Evolutionary conservation across 208 protist species (phyloP), one percentile per base, ranked within the genome.

Genomic region (Acanthamoeba culbertsoni): DNA sequence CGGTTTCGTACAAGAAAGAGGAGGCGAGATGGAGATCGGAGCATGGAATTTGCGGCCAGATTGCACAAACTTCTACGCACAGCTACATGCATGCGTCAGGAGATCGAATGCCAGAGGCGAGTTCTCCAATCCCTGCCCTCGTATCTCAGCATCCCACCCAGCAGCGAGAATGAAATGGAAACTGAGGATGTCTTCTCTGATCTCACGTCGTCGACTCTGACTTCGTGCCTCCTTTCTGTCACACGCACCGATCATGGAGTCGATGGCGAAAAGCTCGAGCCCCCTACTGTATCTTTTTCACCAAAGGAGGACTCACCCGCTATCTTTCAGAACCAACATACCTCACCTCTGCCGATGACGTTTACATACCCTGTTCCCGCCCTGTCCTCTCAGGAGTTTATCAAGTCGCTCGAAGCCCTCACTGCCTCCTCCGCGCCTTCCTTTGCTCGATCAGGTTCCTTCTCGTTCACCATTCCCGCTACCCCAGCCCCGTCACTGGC

Each of bases 381-480:
- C 23, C 71, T 82, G 23, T 82, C 71, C 23, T 82, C 71, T 8
- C 40, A 82, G 40, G 71, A 82, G 7, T 82, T 82, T n/a, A 82
- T 82, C 71, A 82, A 82, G 40, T 82, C 71, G 6, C 43, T 82
- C 35, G 71, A 82, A 28, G 71, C 71, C 14, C 71, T 82, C 18
- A 82, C 71, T 1, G 16, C 71, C 71, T 46, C 71, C 71, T 26
- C 71, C 1, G 26, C 42, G 68, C 71, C 40, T 6, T 45, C 68
- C 40, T 45, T 42, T 28, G 16, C 14, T 12, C 40, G n/a, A 6
- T 8, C 37, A 35, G 40, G 71, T 14, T 43, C 71, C 8, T 42
- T 82, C 71, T 82, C 71, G n/a, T 82, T 53, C 71, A 82, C 71
- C 71, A 82, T 82, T 0, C 71, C 71, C n/a, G 26, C 40, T 42